A percentile compares a stretch with the other conserved stretches of the same genome.
Conservation (phyloP, 1,284 basidiomycete species). For the Pseudomicrostroma phylloplanum region DNA sequence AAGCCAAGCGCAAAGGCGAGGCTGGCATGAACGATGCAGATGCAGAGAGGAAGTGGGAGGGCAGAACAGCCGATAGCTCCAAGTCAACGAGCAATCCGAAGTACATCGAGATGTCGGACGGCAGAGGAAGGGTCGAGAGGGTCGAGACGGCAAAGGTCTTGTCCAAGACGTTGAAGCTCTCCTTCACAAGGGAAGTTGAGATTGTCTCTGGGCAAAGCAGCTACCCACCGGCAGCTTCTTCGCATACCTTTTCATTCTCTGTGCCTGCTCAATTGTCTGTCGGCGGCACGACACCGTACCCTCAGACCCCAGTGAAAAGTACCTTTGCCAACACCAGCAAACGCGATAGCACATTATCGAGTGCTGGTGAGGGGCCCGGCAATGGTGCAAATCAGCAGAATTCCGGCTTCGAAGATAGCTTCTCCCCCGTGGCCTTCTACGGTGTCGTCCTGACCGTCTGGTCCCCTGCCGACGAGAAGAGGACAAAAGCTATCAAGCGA, state of each 20-base stretch:
- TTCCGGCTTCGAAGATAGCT: slow-evolving; percentile 24
- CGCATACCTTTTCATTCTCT: slow-evolving; percentile 81
- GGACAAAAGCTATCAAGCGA: slow-evolving; percentile 34
- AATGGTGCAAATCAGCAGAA: slow-evolving; percentile 52
- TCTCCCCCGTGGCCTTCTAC: slow-evolving; percentile 34
- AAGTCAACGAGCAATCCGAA: slow-evolving; percentile 39
- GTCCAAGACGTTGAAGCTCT: slow-evolving; percentile 57
- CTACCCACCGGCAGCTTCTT: slow-evolving; percentile 62
- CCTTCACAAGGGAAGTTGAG: slow-evolving; percentile 85
- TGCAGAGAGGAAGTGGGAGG: slow-evolving; percentile 25
- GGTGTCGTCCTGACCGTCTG: slow-evolving; percentile 37
- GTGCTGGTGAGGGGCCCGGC: slow-evolving; percentile 51
- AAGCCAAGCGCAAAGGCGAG: slow-evolving; percentile 7
- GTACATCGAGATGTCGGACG: slow-evolving; percentile 45
- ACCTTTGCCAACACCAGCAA: too few species aligned
- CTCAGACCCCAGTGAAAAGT: too few species aligned
- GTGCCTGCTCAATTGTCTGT: slow-evolving; percentile 28
- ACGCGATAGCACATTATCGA: slow-evolving; percentile 7
- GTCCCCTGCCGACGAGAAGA: slow-evolving; percentile 36
- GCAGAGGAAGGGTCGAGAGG: slow-evolving; percentile 35
- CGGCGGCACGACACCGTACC: slow-evolving; percentile 9
- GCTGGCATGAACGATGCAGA: slow-evolving; percentile 4
- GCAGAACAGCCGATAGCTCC: slow-evolving; percentile 28
- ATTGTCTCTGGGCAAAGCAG: slow-evolving; percentile 54
- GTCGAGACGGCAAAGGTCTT: slow-evolving; percentile 41